Base-by-base conservation (phyloP, 176 grass and related monocot genomes). In the Juncus inflexus region DNA sequence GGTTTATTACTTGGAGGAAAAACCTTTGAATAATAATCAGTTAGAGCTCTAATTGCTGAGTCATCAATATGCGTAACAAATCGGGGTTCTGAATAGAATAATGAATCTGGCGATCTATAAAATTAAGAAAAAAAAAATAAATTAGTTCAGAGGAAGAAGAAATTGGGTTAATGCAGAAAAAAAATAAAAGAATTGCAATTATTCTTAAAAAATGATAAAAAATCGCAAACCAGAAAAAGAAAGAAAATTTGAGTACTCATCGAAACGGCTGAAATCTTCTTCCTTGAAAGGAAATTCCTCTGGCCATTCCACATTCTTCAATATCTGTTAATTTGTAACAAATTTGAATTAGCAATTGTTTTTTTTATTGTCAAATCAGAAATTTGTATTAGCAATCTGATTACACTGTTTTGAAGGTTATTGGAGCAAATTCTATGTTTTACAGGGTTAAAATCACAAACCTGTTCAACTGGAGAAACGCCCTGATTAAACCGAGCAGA, bases 21-120 rank as follows among this genome's bases (percentile, higher is more conserved):
- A 81, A 81, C 87, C 66, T 96, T 72, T 16, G 87, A 88, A 69
- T 96, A 96, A 62, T 88, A 88, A 3, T 86, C 56, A 3, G 91
- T 88, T 15, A 96, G 87, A 76, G 87, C 87, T 56, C 10, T 77
- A 73, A 96, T 88, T 74, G 91, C 91, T 15, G 56, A 50, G 35
- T 96, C 91, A 52, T 96, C 91, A 70, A 96, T 96, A 63, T 96
- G 91, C 15, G 91, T 91, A 50, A 96, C 91, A 63, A 91, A 91
- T 78, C 91, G 91, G 39, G 91, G 91, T 75, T 66, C 87, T 12
- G 82, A 86, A 75, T 96, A 96, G 67, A 96, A 96, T 55, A 54
- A 8, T 40, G 58, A 73, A 80, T 91, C 91, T 12, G 84, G 60
- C 41, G 91, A 91, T 67, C 91, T 96, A 75, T 12, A 55, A 65